Conservation (phyloP, 23 red algal genomes). For the Pyropia haitanensis region DNA sequence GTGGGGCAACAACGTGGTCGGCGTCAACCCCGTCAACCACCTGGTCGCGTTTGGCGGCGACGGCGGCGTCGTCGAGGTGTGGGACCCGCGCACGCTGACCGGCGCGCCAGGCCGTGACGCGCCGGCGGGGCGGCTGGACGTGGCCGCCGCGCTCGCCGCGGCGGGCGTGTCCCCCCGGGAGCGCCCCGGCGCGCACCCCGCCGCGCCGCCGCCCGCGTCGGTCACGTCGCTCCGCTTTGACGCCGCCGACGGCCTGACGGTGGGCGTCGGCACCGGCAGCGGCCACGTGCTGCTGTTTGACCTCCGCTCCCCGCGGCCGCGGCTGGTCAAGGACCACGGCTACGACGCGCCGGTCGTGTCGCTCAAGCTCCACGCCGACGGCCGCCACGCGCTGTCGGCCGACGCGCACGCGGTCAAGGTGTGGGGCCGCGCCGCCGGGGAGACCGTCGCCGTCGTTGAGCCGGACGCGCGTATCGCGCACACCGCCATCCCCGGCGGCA, state of each 20-base stretch:
- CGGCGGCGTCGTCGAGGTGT: slow-evolving; percentile 60
- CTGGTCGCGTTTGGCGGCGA: slow-evolving; percentile 79
- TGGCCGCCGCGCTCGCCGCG: slow-evolving; percentile 11
- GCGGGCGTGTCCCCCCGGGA: background rate
- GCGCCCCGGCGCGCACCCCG: slow-evolving; percentile 2
- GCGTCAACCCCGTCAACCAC: slow-evolving; percentile 47
- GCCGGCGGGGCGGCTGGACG: slow-evolving; percentile 30
- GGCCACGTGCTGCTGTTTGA: slow-evolving; percentile 79
- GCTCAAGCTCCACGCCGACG: slow-evolving; percentile 43
- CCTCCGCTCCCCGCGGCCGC: slow-evolving; percentile 40
- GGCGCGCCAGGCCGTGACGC: background rate
- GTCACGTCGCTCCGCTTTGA: slow-evolving; percentile 73
- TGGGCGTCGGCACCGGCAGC: slow-evolving; percentile 46
- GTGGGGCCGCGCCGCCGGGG: slow-evolving; percentile 30
- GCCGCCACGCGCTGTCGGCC: slow-evolving; percentile 37
- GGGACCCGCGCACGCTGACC: slow-evolving; percentile 50
- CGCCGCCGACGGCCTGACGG: slow-evolving; percentile 38
- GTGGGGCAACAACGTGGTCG: slow-evolving; percentile 54
- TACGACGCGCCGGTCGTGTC: slow-evolving; percentile 48
- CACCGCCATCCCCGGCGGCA: slow-evolving; percentile 42
- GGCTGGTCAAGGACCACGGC: slow-evolving; percentile 60
- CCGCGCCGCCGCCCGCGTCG: slow-evolving; percentile 4
- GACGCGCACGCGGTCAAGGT: slow-evolving; percentile 85
- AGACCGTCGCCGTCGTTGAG: slow-evolving; percentile 60
- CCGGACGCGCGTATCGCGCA: slow-evolving; percentile 76